A percentile compares a stretch with the other conserved stretches of the same genome.
phyloP scores from a whole-genome alignment of 352 stramenopile species.

The Phytophthora cactorum region DNA sequence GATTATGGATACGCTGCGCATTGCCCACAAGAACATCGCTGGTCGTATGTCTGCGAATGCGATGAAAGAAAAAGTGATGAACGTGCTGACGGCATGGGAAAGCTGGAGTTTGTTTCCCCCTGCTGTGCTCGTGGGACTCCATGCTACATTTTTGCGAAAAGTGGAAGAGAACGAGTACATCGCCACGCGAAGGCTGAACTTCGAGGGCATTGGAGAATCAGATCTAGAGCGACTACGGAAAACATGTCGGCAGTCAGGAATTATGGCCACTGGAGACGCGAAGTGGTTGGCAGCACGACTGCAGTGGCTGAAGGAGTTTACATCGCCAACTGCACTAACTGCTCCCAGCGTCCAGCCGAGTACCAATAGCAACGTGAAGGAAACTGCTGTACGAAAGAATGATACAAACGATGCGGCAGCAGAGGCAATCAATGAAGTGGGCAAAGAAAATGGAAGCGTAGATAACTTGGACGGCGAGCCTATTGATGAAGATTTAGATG shows the following conservation, averaged over 20 bases:
- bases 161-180: conserved; percentile 66
- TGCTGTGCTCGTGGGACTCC: conserved; percentile 74
- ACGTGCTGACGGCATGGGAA: conserved; percentile 77
- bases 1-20: conserved; percentile 67
- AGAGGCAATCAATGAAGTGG: conserved; percentile 6
- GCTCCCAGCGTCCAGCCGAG: neutral
- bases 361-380: neutral
- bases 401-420: neutral
- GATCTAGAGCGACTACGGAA: conserved; percentile 71
- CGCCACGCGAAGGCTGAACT: conserved; percentile 4
- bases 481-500: conserved; percentile 55
- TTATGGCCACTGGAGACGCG: conserved; percentile 55
- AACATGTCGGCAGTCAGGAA: conserved; percentile 67
- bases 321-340: conserved; percentile 39
- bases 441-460: conserved; percentile 1
- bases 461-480: conserved; percentile 40
- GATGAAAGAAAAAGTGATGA: conserved; percentile 85
- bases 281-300: conserved; percentile 54
- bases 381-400: neutral
- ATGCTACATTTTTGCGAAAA: conserved; percentile 82
- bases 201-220: conserved; percentile 30
- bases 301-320: conserved; percentile 79
- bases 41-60: conserved; percentile 82
- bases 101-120: conserved; percentile 84
- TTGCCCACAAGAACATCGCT: conserved; percentile 55